Evolutionary conservation across 306 rosid genomes (phyloP).

Genomic region (Gastrolobium bilobum): DNA sequence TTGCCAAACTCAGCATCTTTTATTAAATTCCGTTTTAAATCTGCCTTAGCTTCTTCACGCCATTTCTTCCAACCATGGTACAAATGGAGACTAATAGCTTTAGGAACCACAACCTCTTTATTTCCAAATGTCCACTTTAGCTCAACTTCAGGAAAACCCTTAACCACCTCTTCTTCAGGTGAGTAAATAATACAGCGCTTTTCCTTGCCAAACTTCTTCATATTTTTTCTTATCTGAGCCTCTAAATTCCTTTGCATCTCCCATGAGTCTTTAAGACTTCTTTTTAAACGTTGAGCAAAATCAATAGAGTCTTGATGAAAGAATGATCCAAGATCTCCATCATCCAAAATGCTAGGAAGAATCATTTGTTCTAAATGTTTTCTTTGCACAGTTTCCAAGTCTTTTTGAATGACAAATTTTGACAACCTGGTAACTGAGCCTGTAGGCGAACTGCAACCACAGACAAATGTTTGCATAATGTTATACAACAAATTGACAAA

Average conservation of each 20-base stretch:
- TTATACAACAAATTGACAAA: constrained; percentile 20
- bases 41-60: constrained; percentile 87
- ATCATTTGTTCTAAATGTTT: constrained; percentile 74
- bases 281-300: constrained; percentile 67
- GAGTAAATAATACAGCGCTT: constrained; percentile 63
- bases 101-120: constrained; percentile 86
- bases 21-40: constrained; percentile 72
- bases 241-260: constrained; percentile 71
- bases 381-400: constrained; percentile 81
- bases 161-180: constrained; percentile 82
- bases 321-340: constrained; percentile 67
- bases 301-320: constrained; percentile 69
- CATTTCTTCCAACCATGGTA: constrained; percentile 95
- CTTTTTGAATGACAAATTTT: constrained; percentile 74
- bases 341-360: constrained; percentile 79
- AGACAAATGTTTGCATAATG: constrained; percentile 52
- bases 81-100: constrained; percentile 79
- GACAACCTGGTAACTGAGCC: constrained; percentile 71
- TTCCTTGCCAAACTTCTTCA: constrained; percentile 81
- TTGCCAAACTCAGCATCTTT: constrained; percentile 73
- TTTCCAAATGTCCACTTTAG: constrained; percentile 92
- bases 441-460: constrained; percentile 68
- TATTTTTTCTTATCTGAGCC: constrained; percentile 67
- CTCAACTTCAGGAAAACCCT: constrained; percentile 90
- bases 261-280: constrained; percentile 81